Conservation (phyloP, 2,329 filamentous ascomycete genomes). For the Aspergillus neotritici region DNA sequence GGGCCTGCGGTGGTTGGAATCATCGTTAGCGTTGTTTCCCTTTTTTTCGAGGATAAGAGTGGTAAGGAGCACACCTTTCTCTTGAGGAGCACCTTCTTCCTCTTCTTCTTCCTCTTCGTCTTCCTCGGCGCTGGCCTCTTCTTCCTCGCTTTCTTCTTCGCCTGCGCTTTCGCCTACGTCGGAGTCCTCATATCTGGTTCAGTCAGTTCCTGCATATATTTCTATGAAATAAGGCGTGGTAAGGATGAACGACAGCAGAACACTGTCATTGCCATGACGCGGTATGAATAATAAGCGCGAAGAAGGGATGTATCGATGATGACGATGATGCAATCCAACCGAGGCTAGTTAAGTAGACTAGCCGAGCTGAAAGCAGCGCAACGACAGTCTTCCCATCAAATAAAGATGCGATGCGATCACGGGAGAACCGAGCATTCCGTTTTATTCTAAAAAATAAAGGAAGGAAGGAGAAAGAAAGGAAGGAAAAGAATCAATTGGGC, state of each 20-base stretch:
- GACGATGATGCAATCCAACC: too few relatives aligned
- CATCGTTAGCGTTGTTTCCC: not conserved
- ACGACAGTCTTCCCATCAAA: not conserved
- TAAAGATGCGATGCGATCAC: not conserved
- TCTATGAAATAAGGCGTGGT: not conserved
- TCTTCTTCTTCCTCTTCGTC: slow-evolving; percentile 24
- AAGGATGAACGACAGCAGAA: not conserved
- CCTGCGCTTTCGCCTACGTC: slow-evolving; percentile 17
- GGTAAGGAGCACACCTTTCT: slow-evolving; percentile 15
- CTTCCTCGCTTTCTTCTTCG: slow-evolving; percentile 20
- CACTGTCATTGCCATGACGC: not conserved
- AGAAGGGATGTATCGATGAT: too few relatives aligned
- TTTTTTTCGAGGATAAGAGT: not conserved
- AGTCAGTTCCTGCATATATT: slow-evolving; percentile 1
- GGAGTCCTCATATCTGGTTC: slow-evolving; percentile 32
- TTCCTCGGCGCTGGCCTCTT: slow-evolving; percentile 16
- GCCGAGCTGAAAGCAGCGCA: not conserved
- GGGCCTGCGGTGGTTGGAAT: slow-evolving; percentile 11
- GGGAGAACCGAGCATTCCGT: not conserved
- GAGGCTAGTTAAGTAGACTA: not conserved
- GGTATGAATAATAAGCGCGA: too few relatives aligned
- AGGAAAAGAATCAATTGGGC: not conserved
- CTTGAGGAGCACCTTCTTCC: slow-evolving; percentile 22
- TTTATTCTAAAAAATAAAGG: slow-evolving; percentile 1
- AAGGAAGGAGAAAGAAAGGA: not conserved